These are phyloP conservation scores for Infundibulicybe gibba DNA, from an alignment of 768 basidiomycete genomes.

Conservation along the genomic window DNA sequence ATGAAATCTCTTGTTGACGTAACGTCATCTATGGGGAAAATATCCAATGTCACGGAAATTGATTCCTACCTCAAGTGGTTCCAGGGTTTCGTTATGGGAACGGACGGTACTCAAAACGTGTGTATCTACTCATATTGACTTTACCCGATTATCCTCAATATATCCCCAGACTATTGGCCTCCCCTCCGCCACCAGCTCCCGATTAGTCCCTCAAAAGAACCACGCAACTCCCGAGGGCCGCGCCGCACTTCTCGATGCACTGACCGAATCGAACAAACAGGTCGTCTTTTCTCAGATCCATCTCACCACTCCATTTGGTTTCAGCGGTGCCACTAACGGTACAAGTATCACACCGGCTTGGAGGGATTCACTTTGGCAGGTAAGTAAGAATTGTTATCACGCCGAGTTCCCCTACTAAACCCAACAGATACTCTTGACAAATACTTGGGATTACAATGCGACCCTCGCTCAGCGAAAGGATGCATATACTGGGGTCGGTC, in stretches of 20 bases:
- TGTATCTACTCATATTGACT: neutral
- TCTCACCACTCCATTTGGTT: conserved; percentile 17
- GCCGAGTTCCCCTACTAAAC: too few species aligned
- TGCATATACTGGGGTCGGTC: conserved; percentile 21
- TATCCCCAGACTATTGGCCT: conserved; percentile 16
- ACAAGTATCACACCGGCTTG: conserved; percentile 37
- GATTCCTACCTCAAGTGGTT: too few species aligned
- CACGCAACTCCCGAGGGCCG: conserved; percentile 15
- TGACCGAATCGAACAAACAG: conserved; percentile 12
- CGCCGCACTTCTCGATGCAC: conserved; percentile 14
- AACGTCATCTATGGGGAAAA: too few species aligned
- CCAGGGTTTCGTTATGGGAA: too few species aligned
- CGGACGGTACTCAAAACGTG: too few species aligned
- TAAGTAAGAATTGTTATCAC: conserved; percentile 29
- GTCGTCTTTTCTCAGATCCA: conserved; percentile 13
- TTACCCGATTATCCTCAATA: neutral
- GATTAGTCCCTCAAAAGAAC: conserved; percentile 21
- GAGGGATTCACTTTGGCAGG: conserved; percentile 41
- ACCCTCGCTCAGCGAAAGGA: conserved; percentile 28
- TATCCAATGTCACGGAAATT: too few species aligned
- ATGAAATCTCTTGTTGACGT: too few species aligned
- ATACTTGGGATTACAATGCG: conserved; percentile 42
- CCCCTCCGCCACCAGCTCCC: conserved; percentile 14
- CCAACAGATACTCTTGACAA: conserved; percentile 12
- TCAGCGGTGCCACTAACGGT: conserved; percentile 9